Evolutionary conservation across 306 rosid species (phyloP).

Genomic region (Elaeagnus macrophylla): DNA sequence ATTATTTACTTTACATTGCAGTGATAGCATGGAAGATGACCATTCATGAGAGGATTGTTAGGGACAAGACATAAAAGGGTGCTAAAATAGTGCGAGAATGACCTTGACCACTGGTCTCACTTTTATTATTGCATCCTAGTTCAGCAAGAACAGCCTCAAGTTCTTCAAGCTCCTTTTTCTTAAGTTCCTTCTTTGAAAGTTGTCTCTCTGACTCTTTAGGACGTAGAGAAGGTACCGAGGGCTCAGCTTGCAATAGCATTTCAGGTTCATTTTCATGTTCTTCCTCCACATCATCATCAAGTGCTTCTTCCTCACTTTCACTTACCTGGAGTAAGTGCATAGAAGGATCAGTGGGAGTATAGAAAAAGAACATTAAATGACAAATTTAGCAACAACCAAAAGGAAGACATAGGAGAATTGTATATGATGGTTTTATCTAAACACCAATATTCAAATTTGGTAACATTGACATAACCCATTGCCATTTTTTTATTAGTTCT

Average conservation of each 20-base stretch:
- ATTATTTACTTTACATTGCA: neutral
- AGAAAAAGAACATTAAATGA: neutral
- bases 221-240: conserved; percentile 30
- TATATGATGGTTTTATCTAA: neutral
- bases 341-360: neutral
- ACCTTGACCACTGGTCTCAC: conserved; percentile 36
- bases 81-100: conserved; percentile 41
- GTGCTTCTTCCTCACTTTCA: conserved; percentile 54
- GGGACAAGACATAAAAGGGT: conserved; percentile 1
- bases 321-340: conserved; percentile 34
- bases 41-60: neutral
- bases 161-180: conserved; percentile 74
- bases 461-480: too few species aligned
- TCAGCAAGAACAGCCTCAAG: conserved; percentile 80
- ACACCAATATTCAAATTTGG: neutral
- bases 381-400: neutral
- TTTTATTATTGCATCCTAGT: conserved; percentile 35
- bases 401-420: neutral
- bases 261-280: conserved; percentile 41
- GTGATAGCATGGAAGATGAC: neutral
- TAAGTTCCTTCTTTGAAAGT: conserved; percentile 72
- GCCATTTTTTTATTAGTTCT: too few species aligned
- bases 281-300: conserved; percentile 50
- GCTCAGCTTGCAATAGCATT: conserved; percentile 30
- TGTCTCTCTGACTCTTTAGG: conserved; percentile 67